A percentile compares a stretch with the other conserved stretches of the same genome.
These are phyloP conservation scores for Murraya paniculata DNA, from an alignment of 345 rosid genomes.

Conservation along the genomic window DNA sequence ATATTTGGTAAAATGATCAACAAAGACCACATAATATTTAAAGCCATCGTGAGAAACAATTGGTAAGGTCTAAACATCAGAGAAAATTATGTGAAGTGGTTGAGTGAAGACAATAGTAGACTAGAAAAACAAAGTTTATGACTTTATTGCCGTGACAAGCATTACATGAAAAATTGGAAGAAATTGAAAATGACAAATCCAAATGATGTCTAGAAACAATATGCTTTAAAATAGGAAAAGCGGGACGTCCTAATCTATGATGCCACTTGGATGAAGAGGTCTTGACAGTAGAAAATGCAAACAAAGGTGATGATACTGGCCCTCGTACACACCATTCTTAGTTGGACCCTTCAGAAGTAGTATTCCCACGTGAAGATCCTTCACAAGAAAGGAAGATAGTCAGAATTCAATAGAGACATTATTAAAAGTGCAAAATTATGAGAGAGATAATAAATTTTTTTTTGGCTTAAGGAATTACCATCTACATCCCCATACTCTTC, in stretches of 20 bases:
- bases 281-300: neutral
- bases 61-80: neutral
- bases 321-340: no score
- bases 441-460: neutral
- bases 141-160: neutral
- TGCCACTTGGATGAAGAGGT: neutral
- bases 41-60: neutral
- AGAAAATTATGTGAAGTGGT: neutral
- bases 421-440: neutral
- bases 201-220: no score
- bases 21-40: neutral
- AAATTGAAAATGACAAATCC: neutral
- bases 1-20: neutral
- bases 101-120: neutral
- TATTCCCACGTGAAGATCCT: neutral
- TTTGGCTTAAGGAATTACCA: no score
- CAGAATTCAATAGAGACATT: neutral
- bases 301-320: no score
- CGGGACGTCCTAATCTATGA: neutral
- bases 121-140: neutral
- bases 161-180: neutral
- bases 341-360: no score
- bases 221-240: no score
- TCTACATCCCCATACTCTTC: no score
- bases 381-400: neutral